Evolutionary conservation across 2,329 filamentous ascomycete genomes (phyloP).

Genomic region (Albophoma yamanashiensis): DNA sequence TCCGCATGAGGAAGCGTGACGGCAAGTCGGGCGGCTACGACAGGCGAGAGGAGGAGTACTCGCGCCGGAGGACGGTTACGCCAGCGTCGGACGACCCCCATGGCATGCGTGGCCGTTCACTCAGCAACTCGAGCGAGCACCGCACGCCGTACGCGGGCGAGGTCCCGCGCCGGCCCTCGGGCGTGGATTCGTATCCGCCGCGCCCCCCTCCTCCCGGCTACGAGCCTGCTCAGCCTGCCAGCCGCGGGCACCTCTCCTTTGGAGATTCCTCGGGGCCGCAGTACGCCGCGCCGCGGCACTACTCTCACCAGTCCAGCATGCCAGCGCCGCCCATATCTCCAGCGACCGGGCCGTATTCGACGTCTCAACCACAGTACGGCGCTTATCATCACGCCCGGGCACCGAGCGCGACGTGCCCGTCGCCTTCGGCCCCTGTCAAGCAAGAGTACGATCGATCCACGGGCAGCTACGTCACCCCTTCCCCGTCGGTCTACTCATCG

Average conservation of each 20-base stretch:
- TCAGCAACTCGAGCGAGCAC: slow-evolving; percentile 47
- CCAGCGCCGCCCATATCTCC: slow-evolving; percentile 22
- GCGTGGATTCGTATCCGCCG: slow-evolving; percentile 30
- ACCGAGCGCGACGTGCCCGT: slow-evolving; percentile 17
- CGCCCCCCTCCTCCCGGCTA: slow-evolving; percentile 25
- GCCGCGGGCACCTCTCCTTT: slow-evolving; percentile 21
- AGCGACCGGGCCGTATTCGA: slow-evolving; percentile 18
- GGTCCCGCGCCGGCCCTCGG: slow-evolving; percentile 34
- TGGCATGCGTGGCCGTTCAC: slow-evolving; percentile 41
- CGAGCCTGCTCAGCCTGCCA: slow-evolving; percentile 14
- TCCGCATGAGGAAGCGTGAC: slow-evolving; percentile 79
- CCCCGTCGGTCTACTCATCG: slow-evolving; percentile 22
- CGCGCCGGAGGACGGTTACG: slow-evolving; percentile 23
- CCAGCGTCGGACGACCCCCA: slow-evolving; percentile 22
- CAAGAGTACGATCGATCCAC: slow-evolving; percentile 26
- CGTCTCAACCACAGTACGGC: slow-evolving; percentile 25
- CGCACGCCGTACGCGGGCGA: slow-evolving; percentile 29
- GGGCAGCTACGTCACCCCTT: slow-evolving; percentile 26
- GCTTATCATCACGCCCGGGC: slow-evolving; percentile 15
- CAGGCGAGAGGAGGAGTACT: slow-evolving; percentile 57
- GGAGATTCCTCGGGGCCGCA: slow-evolving; percentile 21
- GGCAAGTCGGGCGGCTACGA: slow-evolving; percentile 48
- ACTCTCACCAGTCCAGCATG: slow-evolving; percentile 24
- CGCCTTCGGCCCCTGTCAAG: slow-evolving; percentile 18
- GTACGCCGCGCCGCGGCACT: slow-evolving; percentile 23